phyloP scores from a whole-genome alignment of 2,329 filamentous ascomycete genomes.

The Periconia macrospinosa region DNA sequence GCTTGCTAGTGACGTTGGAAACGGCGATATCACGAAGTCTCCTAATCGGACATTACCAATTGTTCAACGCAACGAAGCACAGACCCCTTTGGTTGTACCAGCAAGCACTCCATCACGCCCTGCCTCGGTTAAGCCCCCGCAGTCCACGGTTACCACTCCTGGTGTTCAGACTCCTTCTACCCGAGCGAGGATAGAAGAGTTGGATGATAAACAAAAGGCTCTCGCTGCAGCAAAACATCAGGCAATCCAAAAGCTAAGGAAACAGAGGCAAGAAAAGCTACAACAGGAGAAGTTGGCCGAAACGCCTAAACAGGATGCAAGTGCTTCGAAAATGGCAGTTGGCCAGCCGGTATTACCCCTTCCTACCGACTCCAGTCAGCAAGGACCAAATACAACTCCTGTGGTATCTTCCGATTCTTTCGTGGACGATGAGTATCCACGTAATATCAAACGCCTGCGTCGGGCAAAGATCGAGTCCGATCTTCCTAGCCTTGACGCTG shows the following conservation, averaged over 20 bases:
- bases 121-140: constrained; percentile 20
- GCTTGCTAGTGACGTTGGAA: constrained; percentile 66
- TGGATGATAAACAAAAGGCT: constrained; percentile 52
- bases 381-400: not conserved
- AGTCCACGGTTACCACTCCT: constrained; percentile 33
- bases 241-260: constrained; percentile 29
- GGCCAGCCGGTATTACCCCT: not conserved
- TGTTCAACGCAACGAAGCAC: constrained; percentile 1
- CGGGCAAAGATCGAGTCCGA: constrained; percentile 54
- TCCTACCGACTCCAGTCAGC: not conserved
- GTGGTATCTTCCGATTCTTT: not conserved
- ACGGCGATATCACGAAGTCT: constrained; percentile 50
- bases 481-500: constrained; percentile 50
- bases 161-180: constrained; percentile 41
- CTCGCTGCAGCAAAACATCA: constrained; percentile 46
- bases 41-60: not conserved
- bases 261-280: constrained; percentile 9
- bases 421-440: constrained; percentile 13
- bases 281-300: constrained; percentile 20
- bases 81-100: not conserved
- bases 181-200: constrained; percentile 44
- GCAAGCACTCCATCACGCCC: constrained; percentile 25
- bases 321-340: not conserved
- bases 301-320: constrained; percentile 1
- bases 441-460: constrained; percentile 42